Evolutionary conservation across 805 yeast species (phyloP), one percentile per base, ranked within the genome.

Genomic region (Metschnikowia gruessii): DNA sequence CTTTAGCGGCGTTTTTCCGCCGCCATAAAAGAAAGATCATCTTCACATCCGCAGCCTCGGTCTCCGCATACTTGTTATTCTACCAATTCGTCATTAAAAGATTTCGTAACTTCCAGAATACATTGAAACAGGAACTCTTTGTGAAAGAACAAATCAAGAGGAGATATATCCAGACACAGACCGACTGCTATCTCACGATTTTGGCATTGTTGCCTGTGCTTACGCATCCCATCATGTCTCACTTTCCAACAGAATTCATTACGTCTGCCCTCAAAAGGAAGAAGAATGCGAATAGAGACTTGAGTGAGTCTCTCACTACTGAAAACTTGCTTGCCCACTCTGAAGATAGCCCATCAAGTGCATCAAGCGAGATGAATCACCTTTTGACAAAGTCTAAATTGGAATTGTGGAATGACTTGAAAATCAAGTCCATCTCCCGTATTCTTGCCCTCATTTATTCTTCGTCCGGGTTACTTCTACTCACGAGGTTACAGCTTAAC

Each of bases 151-250:
- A 72, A 49, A 85, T 91, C 49, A 83, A 83, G 55, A 76, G 94
- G 55, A 71, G 97, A 48, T 92, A 90, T 58, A 82, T 85, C 42
- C 97, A 90, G 69, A 92, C 97, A 10, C 97, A 91, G 60, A 83
- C 83, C 55, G 98, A 92, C 65, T 87, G 96, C 39, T 75, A 85
- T 43, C 82, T 81, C 68, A 92, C 97, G 0, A 80, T 91, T 43
- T 73, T 87, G 61, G 91, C 95, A 3, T 74, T 92, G 51, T 71
- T 87, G 40, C 95, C 96, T 1, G 87, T 88, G 4, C 69, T 91
- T 36, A 75, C 83, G 5, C 76, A 76, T 26, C 88, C 87, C 13
- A 76, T 88, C 7, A 65, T 82, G 48, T 79, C 76, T 17, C 71
- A 71, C 45, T 70, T 84, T 50, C 83, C 87, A 6, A 91, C 87